Base-by-base conservation (phyloP, 805 yeast species). In the Kodamaea hsintzibuensis region DNA sequence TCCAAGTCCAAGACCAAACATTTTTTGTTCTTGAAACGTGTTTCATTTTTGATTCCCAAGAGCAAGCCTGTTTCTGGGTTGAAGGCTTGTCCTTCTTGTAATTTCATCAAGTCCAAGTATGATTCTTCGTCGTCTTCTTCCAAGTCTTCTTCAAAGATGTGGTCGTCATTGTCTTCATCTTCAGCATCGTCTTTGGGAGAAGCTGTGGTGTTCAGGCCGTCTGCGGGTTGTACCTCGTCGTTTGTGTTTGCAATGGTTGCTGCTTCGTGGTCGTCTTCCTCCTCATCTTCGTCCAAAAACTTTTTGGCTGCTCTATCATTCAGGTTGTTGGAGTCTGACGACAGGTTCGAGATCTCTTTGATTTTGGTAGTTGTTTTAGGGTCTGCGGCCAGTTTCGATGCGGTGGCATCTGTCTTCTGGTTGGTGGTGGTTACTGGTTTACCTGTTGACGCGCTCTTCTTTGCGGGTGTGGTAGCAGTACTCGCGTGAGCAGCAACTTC, bases 1-100 rank as follows among this genome's bases (percentile, higher is more conserved):
- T 95, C 99, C 58, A 95, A 76, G 71, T 95, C 99, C 52, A 95
- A 78, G 12, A 95, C 89, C 35, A 95, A 79, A 70, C 98, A 92
- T 70, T 95, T 95, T 55, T 88, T 85, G 53, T 82, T 81, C 49
- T 78, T 73, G 53, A 88, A 78, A 47, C 72, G 67, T 7, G 69
- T 62, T 19, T 75, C 71, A 49, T 67, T 71, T 45, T 83, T 79
- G 19, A 83, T 80, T 50, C 87, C 82, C 58, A 93, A 73, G 49
- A 91, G 78, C 73, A 79, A 82, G 4, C 88, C 90, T 2, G 87
- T 82, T 50, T 71, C 77, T 48, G 82, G 76, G 40, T 89, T 81
- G 62, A 79, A 84, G 6, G 81, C 80, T 69, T 89, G 96, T 43
- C 86, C 92, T 18, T 85, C 85, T 69, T 87, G 92, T 51, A 88